Conservation (phyloP, 139 green algal species). For the Coccomyxa sp. region DNA sequence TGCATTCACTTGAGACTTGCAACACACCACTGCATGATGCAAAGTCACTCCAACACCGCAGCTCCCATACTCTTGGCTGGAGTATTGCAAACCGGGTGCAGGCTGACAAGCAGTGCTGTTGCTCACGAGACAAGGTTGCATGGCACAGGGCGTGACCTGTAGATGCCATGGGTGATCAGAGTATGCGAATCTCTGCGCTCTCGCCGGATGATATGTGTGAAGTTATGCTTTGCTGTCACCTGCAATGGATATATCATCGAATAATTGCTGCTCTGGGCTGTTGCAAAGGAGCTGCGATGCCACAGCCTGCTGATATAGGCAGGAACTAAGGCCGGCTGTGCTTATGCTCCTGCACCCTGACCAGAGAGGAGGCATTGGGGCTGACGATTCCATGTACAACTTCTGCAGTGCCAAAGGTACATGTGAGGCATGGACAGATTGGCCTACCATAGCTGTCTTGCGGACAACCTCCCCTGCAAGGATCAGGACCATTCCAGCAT, state of each 20-base stretch:
- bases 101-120: background rate
- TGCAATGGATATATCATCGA: no score
- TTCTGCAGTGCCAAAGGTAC: background rate
- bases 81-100: no score
- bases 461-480: conserved; percentile 53
- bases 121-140: background rate
- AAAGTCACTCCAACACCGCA: no score
- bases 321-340: no score
- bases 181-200: conserved; percentile 32
- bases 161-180: conserved; percentile 59
- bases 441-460: conserved; percentile 58
- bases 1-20: background rate
- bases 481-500: conserved; percentile 40
- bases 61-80: no score
- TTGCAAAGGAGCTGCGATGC: no score
- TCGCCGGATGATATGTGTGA: conserved; percentile 68
- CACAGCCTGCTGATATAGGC: no score
- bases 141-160: conserved; percentile 28
- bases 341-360: background rate
- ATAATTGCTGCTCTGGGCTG: no score
- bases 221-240: conserved; percentile 54
- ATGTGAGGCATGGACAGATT: background rate
- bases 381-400: background rate
- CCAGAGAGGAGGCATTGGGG: background rate
- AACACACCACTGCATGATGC: no score